Base-by-base conservation (phyloP, 2,329 filamentous ascomycete genomes). In the Epichloe aotearoae region DNA sequence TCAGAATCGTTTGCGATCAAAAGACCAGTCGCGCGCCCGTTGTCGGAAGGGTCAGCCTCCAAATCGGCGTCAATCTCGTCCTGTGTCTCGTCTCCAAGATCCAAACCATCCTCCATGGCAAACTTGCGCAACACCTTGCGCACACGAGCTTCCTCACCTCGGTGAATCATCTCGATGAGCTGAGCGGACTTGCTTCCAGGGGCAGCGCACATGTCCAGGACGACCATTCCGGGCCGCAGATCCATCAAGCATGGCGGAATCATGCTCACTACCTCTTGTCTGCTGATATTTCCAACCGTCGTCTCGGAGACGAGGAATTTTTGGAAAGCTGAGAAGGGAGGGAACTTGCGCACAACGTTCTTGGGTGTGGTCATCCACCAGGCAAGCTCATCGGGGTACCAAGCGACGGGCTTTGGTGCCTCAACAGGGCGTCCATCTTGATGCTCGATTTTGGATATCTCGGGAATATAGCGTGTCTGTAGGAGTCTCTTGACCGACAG, bases 361-460 rank as follows among this genome's bases (percentile, higher is more conserved):
- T 97, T 98, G 55, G 93, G 88, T 5, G 91, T 97, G 44, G 90
- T 95, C 89, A 97, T 97, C 68, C 83, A 89, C 86, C 94, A 98
- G 47, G 93, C 93, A 54, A 98, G 82, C 62, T 88, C 81, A 64
- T 97, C 89, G 41, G 93, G 93, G 66, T 95, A 98, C 88, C 91
- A 97, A 34, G 82, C 73, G 51, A 98, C 84, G 1, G 87, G 79
- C 63, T 80, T 76, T 10, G 93, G 93, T 12, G 93, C 82, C 54
- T 90, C 82, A 57, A 97, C 90, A 14, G 77, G 76, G 60, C 84
- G 76, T 61, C 86, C 91, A 68, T 98, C 88, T 63, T 83, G 80
- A 66, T 87, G 80, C 63, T 87, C 79, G 64, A 95, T 93, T 53
- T 83, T 82, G 48, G 82, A 83, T 58, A 98, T 95, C 61, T 95